phyloP scores from a whole-genome alignment of 2,329 filamentous ascomycete species.

The Akanthomyces uredinophilus region DNA sequence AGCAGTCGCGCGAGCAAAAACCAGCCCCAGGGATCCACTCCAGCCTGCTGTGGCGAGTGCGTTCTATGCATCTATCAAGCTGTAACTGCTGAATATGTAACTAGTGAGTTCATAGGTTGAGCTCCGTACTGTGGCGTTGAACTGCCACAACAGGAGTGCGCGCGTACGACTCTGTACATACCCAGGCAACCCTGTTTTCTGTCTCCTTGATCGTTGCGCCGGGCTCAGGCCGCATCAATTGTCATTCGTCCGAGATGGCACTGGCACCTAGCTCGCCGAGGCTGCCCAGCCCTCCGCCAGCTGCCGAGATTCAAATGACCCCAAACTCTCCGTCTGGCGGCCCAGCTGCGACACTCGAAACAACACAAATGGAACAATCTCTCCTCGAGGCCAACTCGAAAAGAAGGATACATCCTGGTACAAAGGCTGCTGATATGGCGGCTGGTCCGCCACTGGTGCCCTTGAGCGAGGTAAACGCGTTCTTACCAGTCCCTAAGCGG shows the following conservation, averaged over 20 bases:
- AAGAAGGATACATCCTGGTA: conserved; percentile 86
- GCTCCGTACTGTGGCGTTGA: conserved; percentile 9
- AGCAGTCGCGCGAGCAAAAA: not conserved
- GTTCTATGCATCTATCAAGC: conserved; percentile 21
- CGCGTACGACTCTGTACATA: conserved; percentile 7
- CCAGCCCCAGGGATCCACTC: conserved; percentile 15
- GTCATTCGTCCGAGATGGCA: conserved; percentile 39
- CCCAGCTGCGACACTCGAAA: conserved; percentile 47
- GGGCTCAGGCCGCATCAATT: not conserved
- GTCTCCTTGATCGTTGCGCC: conserved; percentile 9
- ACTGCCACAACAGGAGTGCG: conserved; percentile 2
- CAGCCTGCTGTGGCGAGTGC: not conserved
- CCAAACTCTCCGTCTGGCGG: conserved; percentile 68
- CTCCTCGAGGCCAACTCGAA: conserved; percentile 68
- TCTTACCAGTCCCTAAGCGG: not conserved
- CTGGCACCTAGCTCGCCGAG: conserved; percentile 76
- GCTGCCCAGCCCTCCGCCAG: conserved; percentile 88
- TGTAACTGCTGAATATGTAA: conserved; percentile 17
- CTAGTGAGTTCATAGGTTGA: conserved; percentile 13
- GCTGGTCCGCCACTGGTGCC: conserved; percentile 85
- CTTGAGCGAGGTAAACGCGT: conserved; percentile 64
- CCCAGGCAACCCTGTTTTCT: not conserved
- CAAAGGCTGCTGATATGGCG: conserved; percentile 87
- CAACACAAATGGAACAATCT: conserved; percentile 57
- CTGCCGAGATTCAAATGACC: conserved; percentile 88